Evolutionary conservation across 495 filamentous ascomycete genomes (phyloP).

Genomic region (Hypoxylon rickii): DNA sequence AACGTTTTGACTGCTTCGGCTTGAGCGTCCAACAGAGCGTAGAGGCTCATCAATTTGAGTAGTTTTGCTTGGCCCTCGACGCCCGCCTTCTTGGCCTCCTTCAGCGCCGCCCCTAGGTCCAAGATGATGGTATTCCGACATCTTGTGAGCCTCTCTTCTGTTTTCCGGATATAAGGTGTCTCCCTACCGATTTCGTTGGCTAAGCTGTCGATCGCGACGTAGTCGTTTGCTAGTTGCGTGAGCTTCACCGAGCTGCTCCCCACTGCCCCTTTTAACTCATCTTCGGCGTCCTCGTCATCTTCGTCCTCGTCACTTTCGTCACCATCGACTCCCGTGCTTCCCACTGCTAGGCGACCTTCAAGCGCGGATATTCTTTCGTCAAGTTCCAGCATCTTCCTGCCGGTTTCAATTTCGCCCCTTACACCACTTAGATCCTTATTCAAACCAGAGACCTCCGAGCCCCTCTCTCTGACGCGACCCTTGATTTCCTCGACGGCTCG

Average conservation of each 20-base stretch:
- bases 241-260: slow-evolving; percentile 50
- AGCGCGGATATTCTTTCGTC: slow-evolving; percentile 73
- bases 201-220: slow-evolving; percentile 44
- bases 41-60: slow-evolving; percentile 75
- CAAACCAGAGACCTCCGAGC: slow-evolving; percentile 48
- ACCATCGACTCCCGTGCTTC: slow-evolving; percentile 41
- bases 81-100: slow-evolving; percentile 65
- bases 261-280: slow-evolving; percentile 38
- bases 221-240: slow-evolving; percentile 49
- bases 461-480: slow-evolving; percentile 52
- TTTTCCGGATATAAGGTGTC: slow-evolving; percentile 52
- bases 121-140: slow-evolving; percentile 76
- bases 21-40: slow-evolving; percentile 75
- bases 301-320: slow-evolving; percentile 41
- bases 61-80: slow-evolving; percentile 58
- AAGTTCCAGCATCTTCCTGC: slow-evolving; percentile 70
- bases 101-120: slow-evolving; percentile 78
- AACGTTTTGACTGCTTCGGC: slow-evolving; percentile 73
- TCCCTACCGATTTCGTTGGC: slow-evolving; percentile 49
- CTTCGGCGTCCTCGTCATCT: slow-evolving; percentile 36
- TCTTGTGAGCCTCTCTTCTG: slow-evolving; percentile 56
- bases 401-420: slow-evolving; percentile 54
- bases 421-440: slow-evolving; percentile 48
- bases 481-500: slow-evolving; percentile 69
- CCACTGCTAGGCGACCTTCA: slow-evolving; percentile 65